Evolutionary conservation across 2,329 filamentous ascomycete genomes (phyloP).

Genomic region (Diaporthe vaccinii): DNA sequence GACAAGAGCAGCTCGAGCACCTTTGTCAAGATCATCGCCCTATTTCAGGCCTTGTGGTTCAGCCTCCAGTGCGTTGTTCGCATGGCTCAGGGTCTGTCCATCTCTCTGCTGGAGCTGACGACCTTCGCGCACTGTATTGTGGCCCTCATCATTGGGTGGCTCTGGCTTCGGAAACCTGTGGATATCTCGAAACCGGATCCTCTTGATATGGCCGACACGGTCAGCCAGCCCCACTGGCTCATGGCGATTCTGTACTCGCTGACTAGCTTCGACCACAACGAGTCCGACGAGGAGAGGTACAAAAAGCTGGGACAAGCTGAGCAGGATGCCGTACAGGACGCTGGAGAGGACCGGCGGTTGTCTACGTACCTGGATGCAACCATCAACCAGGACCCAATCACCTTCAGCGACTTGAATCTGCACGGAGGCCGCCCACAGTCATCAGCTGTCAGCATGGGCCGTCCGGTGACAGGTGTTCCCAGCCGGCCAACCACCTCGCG

Average conservation of each 20-base stretch:
- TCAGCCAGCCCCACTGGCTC: slow-evolving; percentile 31
- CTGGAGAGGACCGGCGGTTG: background rate
- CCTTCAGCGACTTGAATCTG: slow-evolving; percentile 34
- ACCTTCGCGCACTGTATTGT: slow-evolving; percentile 50
- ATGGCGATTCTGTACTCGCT: slow-evolving; percentile 31
- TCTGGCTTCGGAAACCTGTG: slow-evolving; percentile 50
- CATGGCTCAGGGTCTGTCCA: slow-evolving; percentile 46
- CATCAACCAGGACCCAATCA: slow-evolving; percentile 29
- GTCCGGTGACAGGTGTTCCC: background rate
- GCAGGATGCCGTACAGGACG: background rate
- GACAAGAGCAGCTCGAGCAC: slow-evolving; percentile 51
- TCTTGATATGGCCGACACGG: slow-evolving; percentile 15
- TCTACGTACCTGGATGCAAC: slow-evolving; percentile 26
- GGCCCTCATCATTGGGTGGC: slow-evolving; percentile 47
- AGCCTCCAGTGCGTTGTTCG: slow-evolving; percentile 50
- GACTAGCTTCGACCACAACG: slow-evolving; percentile 33
- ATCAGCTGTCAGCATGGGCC: slow-evolving; percentile 7
- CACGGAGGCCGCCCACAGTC: background rate
- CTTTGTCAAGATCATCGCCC: slow-evolving; percentile 49
- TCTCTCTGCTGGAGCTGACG: slow-evolving; percentile 51
- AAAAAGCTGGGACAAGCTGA: slow-evolving; percentile 15
- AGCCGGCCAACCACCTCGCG: slow-evolving; percentile 27
- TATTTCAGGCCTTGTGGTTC: slow-evolving; percentile 53
- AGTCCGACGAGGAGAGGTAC: slow-evolving; percentile 30
- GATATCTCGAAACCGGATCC: slow-evolving; percentile 36